These are phyloP conservation scores for Elaeagnus macrophylla DNA, from an alignment of 306 rosid species.

Conservation along the genomic window DNA sequence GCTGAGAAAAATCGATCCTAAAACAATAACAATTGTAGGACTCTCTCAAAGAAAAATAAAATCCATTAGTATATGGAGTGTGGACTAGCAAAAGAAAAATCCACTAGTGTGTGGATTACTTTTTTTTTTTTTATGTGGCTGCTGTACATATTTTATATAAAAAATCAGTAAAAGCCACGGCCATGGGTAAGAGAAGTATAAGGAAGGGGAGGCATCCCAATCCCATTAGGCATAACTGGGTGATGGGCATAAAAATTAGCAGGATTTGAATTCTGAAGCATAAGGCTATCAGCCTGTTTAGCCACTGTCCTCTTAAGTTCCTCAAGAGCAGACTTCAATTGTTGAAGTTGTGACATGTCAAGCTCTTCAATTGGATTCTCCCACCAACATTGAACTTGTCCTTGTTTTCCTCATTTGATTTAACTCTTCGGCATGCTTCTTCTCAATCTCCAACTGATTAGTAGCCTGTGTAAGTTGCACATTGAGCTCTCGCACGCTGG, in stretches of 20 bases:
- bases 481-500: conserved; percentile 22
- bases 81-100: no score
- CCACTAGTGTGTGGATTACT: no score
- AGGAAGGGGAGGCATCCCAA: conserved; percentile 2
- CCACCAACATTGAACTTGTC: conserved; percentile 22
- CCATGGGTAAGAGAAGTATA: conserved; percentile 16
- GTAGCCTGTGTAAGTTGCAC: conserved; percentile 11
- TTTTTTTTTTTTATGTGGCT: no score
- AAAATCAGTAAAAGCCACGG: conserved; percentile 19
- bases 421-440: conserved; percentile 18
- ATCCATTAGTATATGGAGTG: no score
- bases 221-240: conserved; percentile 4
- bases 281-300: conserved; percentile 24
- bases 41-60: no score
- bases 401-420: conserved; percentile 7
- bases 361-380: conserved; percentile 18
- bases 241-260: conserved; percentile 2
- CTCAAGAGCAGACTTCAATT: conserved; percentile 17
- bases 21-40: no score
- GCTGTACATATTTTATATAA: no score
- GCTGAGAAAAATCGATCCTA: no score
- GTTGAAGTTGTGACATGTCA: conserved; percentile 15
- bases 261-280: conserved; percentile 21
- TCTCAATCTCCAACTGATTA: conserved; percentile 22
- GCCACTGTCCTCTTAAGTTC: conserved; percentile 30